These are phyloP conservation scores for Suillus hirtellus DNA, from an alignment of 768 basidiomycete genomes.

Conservation along the genomic window DNA sequence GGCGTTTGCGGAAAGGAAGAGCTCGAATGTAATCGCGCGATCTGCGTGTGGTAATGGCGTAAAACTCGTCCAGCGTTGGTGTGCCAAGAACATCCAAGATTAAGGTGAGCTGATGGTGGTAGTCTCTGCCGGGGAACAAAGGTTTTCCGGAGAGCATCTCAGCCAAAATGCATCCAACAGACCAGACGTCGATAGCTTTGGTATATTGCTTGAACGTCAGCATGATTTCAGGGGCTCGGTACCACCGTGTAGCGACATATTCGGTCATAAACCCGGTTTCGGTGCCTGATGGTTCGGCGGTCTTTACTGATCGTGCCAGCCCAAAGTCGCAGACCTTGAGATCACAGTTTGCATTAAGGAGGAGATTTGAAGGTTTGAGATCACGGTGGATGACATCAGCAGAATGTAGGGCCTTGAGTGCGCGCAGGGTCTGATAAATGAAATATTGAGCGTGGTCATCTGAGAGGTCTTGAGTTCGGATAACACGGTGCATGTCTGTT, in stretches of 20 bases:
- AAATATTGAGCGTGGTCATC: conserved; percentile 97
- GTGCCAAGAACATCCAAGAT: conserved; percentile 98
- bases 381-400: conserved; percentile 97
- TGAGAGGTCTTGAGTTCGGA: conserved; percentile 90
- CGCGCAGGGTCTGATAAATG: conserved; percentile 91
- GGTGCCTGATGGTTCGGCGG: conserved; percentile 81
- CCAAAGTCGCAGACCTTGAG: conserved; percentile 97
- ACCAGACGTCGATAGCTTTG: conserved; percentile 91
- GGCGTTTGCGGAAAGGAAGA: conserved; percentile 88
- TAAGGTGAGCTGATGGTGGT: conserved; percentile 93
- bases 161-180: conserved; percentile 84
- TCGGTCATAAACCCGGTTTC: conserved; percentile 93
- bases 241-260: conserved; percentile 99
- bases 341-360: conserved; percentile 97
- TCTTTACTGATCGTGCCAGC: conserved; percentile 85
- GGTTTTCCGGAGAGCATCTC: conserved; percentile 99
- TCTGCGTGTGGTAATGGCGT: conserved; percentile 89
- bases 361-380: conserved; percentile 94
- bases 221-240: conserved; percentile 99
- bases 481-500: conserved; percentile 96
- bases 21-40: conserved; percentile 96
- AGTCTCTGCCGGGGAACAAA: conserved; percentile 94
- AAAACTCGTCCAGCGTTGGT: conserved; percentile 96
- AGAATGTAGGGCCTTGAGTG: conserved; percentile 93
- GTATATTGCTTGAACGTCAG: conserved; percentile 99